These are phyloP conservation scores for Metschnikowia continentalis DNA, from an alignment of 805 yeast species.

Conservation along the genomic window DNA sequence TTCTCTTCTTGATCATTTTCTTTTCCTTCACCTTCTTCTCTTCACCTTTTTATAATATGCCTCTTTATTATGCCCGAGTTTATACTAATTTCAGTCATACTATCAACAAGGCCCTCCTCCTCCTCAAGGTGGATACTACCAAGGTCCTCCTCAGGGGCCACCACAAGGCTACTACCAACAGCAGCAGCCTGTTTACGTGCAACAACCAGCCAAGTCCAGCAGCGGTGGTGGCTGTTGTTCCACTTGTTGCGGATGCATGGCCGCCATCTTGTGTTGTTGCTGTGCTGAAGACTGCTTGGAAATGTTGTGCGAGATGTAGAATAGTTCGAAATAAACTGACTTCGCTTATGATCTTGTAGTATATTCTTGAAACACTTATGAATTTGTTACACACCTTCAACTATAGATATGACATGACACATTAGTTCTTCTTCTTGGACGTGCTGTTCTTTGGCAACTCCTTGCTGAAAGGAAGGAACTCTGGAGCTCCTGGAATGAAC, in stretches of 20 bases:
- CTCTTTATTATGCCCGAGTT: neutral
- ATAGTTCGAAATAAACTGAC: neutral
- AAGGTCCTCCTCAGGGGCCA: conserved; percentile 24
- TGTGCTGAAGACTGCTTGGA: conserved; percentile 20
- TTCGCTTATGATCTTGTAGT: neutral
- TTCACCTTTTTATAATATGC: neutral
- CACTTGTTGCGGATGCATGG: conserved; percentile 19
- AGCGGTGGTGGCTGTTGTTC: conserved; percentile 26
- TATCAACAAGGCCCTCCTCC: conserved; percentile 13
- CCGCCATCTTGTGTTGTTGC: conserved; percentile 20
- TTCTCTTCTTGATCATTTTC: neutral
- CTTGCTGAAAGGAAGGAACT: conserved; percentile 83
- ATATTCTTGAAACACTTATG: no score
- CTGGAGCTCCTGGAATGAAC: conserved; percentile 98
- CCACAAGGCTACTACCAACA: conserved; percentile 30
- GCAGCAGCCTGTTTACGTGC: conserved; percentile 31
- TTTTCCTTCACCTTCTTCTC: neutral
- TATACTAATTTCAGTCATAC: conserved; percentile 12
- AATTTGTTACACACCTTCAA: no score
- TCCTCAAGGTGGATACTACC: conserved; percentile 13
- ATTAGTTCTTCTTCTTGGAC: conserved; percentile 55
- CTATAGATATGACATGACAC: neutral
- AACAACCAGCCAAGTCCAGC: conserved; percentile 21
- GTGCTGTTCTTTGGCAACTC: conserved; percentile 94
- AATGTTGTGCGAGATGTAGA: conserved; percentile 8